Conservation (phyloP, 1,139 yeast genomes). For the Suhomyces wounanorum region DNA sequence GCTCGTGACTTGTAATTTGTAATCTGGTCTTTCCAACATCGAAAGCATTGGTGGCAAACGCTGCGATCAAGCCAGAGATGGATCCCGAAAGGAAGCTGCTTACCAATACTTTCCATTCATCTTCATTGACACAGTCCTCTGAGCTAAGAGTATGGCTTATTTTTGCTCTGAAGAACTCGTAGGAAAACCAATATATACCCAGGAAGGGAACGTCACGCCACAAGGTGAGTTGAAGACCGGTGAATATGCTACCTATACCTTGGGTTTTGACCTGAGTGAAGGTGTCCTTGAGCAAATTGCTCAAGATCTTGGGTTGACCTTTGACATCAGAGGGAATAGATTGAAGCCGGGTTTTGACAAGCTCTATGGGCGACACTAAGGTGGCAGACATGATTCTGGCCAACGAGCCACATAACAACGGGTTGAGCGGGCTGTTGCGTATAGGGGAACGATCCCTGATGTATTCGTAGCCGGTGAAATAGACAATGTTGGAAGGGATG, state of each 20-base stretch:
- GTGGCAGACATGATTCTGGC: slow-evolving; percentile 88
- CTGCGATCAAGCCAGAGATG: slow-evolving; percentile 81
- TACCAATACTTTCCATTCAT: slow-evolving; percentile 58
- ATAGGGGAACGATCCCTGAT: slow-evolving; percentile 76
- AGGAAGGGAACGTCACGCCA: slow-evolving; percentile 99
- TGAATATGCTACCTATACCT: slow-evolving; percentile 72
- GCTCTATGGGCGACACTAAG: slow-evolving; percentile 82
- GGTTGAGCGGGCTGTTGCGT: slow-evolving; percentile 55
- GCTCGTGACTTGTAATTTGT: slow-evolving; percentile 56
- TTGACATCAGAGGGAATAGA: slow-evolving; percentile 60
- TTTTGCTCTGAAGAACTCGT: slow-evolving; percentile 50
- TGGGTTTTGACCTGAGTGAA: slow-evolving; percentile 50
- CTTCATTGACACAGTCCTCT: slow-evolving; percentile 25
- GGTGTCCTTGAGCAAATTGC: slow-evolving; percentile 59
- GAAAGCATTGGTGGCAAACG: slow-evolving; percentile 86
- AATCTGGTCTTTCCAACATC: slow-evolving; percentile 96
- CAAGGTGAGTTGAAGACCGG: slow-evolving; percentile 82
- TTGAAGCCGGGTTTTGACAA: slow-evolving; percentile 84
- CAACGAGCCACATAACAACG: slow-evolving; percentile 80
- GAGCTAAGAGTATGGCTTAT: slow-evolving; percentile 28
- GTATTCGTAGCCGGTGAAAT: slow-evolving; percentile 91
- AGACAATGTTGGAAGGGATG: slow-evolving; percentile 88
- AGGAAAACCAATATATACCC: slow-evolving; percentile 91
- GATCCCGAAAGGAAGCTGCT: slow-evolving; percentile 86
- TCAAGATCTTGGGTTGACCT: slow-evolving; percentile 35